Evolutionary conservation across 768 basidiomycete species (phyloP).

Genomic region (Trichaptum fuscoviolaceum): DNA sequence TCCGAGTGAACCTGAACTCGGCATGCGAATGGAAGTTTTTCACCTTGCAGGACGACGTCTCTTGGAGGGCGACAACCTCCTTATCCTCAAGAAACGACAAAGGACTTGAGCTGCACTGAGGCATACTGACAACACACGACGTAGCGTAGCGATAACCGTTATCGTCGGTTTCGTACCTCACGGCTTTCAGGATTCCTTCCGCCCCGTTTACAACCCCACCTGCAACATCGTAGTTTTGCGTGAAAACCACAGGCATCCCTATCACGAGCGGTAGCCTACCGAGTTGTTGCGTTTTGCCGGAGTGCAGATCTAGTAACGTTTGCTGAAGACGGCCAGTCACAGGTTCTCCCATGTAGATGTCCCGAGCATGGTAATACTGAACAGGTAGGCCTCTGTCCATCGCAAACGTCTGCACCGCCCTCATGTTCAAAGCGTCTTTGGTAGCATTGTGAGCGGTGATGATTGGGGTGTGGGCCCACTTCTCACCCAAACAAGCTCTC

Average conservation of each 20-base stretch:
- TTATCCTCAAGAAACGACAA: slow-evolving; percentile 17
- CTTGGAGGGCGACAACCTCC: slow-evolving; percentile 20
- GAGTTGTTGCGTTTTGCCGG: slow-evolving; percentile 24
- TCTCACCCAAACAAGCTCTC: slow-evolving; percentile 3
- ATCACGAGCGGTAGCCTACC: slow-evolving; percentile 29
- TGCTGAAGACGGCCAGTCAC: slow-evolving; percentile 6
- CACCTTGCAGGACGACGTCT: slow-evolving; percentile 19
- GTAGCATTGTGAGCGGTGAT: slow-evolving; percentile 32
- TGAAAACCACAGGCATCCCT: slow-evolving; percentile 36
- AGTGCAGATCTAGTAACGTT: slow-evolving; percentile 16
- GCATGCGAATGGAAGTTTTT: slow-evolving; percentile 18
- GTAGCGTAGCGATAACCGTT: slow-evolving; percentile 16
- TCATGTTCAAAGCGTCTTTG: slow-evolving; percentile 33
- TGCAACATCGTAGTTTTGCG: slow-evolving; percentile 33
- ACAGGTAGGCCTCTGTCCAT: slow-evolving; percentile 7
- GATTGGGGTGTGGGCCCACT: slow-evolving; percentile 26
- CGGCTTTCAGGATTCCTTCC: slow-evolving; percentile 13
- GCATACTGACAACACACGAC: slow-evolving; percentile 23
- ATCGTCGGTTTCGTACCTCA: slow-evolving; percentile 19
- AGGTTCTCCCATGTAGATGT: slow-evolving; percentile 17
- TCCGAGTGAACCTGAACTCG: slow-evolving; percentile 19
- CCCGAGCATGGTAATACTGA: slow-evolving; percentile 28
- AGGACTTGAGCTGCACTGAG: slow-evolving; percentile 5
- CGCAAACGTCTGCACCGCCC: slow-evolving; percentile 23
- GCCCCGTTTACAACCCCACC: slow-evolving; percentile 33